These are phyloP conservation scores for Diversispora eburnea DNA, from an alignment of 192 early-diverging fungal species.

Conservation along the genomic window DNA sequence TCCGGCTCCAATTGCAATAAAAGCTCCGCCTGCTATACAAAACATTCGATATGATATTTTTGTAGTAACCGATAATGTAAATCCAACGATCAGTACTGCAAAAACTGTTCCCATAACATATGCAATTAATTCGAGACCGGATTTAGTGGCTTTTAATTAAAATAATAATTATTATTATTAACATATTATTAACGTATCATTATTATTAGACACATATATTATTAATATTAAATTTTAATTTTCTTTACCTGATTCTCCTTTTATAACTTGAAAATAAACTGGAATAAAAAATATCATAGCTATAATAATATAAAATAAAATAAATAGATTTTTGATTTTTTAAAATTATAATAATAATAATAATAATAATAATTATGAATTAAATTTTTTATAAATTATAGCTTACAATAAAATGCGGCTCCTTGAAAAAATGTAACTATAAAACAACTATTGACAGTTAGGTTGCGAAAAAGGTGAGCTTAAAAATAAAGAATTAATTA, in stretches of 20 bases:
- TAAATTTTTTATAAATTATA: no score
- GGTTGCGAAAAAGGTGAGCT: neutral
- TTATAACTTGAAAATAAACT: slow-evolving; percentile 79
- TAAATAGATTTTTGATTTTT: slow-evolving; percentile 56
- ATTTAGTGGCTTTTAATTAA: slow-evolving; percentile 52
- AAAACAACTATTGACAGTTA: neutral
- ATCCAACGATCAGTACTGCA: slow-evolving; percentile 63
- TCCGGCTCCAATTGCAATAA: slow-evolving; percentile 60
- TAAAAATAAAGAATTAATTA: neutral
- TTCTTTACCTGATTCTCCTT: slow-evolving; percentile 46
- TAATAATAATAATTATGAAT: neutral
- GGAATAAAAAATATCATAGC: slow-evolving; percentile 67
- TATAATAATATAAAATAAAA: slow-evolving; percentile 35
- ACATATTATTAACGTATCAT: neutral
- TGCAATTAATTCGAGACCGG: slow-evolving; percentile 73
- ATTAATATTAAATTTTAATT: neutral
- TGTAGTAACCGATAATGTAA: slow-evolving; percentile 46
- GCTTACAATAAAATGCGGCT: neutral
- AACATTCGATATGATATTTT: slow-evolving; percentile 60
- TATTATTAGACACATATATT: no score
- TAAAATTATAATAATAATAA: slow-evolving; percentile 48
- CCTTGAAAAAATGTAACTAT: neutral
- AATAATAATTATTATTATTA: neutral
- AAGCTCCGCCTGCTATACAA: slow-evolving; percentile 54
- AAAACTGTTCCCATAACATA: slow-evolving; percentile 69